Evolutionary conservation across 164 flowering plant genomes (phyloP).

Genomic region (Nymphaea colorata): DNA sequence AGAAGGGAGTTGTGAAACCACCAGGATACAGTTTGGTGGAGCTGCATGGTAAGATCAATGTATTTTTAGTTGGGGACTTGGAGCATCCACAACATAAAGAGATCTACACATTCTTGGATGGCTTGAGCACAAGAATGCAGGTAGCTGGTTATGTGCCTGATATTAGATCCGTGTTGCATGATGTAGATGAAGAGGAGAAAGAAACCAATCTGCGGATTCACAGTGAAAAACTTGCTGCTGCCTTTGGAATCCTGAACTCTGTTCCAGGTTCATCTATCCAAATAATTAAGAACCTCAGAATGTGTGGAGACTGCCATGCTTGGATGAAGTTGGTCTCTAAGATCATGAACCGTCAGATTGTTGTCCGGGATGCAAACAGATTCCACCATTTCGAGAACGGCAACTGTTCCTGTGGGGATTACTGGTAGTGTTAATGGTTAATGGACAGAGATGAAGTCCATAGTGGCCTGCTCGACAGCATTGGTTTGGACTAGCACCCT

Average conservation of each 20-base stretch:
- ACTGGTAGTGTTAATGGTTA: constrained; percentile 28
- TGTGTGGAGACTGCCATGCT: constrained; percentile 67
- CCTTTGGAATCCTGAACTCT: constrained; percentile 60
- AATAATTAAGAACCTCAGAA: constrained; percentile 60
- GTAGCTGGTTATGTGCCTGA: constrained; percentile 61
- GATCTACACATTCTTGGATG: constrained; percentile 42
- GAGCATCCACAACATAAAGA: constrained; percentile 62
- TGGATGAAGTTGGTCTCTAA: constrained; percentile 49
- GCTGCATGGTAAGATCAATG: constrained; percentile 55
- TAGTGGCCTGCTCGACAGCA: too few relatives aligned
- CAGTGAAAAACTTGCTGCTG: constrained; percentile 83
- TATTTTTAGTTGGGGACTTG: constrained; percentile 70
- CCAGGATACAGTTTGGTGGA: constrained; percentile 84
- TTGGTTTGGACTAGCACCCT: too few relatives aligned
- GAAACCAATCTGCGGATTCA: constrained; percentile 48
- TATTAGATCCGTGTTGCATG: constrained; percentile 51
- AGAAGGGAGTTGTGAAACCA: constrained; percentile 43
- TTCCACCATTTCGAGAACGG: constrained; percentile 74
- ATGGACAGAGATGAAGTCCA: background rate
- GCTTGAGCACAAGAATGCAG: constrained; percentile 34
- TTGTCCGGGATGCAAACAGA: constrained; percentile 59
- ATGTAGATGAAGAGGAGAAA: constrained; percentile 74
- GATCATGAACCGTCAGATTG: constrained; percentile 45
- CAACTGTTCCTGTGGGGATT: constrained; percentile 66
- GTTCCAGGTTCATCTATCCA: constrained; percentile 48